Evolutionary conservation across 148 eudicot genomes (phyloP).

Genomic region (Pharnaceum exiguum): DNA sequence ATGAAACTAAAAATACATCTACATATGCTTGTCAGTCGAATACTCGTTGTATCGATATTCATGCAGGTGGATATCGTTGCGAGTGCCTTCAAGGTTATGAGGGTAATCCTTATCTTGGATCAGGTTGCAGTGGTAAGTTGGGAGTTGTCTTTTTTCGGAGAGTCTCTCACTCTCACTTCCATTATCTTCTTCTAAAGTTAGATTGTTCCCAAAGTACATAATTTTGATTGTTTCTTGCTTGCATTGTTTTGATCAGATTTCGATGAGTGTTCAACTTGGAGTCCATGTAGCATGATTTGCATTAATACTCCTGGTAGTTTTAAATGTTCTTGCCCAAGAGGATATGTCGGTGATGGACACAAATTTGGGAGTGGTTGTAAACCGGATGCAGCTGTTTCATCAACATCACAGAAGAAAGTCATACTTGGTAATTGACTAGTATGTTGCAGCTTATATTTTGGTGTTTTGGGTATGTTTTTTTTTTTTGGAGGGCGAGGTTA

Average conservation of each 20-base stretch:
- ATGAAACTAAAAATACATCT: slow-evolving; percentile 19
- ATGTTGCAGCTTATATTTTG: neutral
- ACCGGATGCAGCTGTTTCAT: neutral
- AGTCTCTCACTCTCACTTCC: neutral
- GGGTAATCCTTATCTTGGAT: slow-evolving; percentile 43
- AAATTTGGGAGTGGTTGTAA: slow-evolving; percentile 23
- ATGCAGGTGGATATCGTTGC: slow-evolving; percentile 36
- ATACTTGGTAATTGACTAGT: slow-evolving; percentile 20
- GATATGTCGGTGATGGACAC: slow-evolving; percentile 26
- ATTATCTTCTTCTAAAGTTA: neutral
- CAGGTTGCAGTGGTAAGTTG: slow-evolving; percentile 33
- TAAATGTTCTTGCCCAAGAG: slow-evolving; percentile 29
- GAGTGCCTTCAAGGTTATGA: slow-evolving; percentile 33
- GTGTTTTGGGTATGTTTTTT: neutral
- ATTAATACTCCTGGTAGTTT: slow-evolving; percentile 26
- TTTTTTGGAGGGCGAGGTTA: neutral
- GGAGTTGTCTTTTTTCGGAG: neutral
- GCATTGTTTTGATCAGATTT: slow-evolving; percentile 17
- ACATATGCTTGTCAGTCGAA: slow-evolving; percentile 32
- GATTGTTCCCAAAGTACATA: too few relatives aligned
- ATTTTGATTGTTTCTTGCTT: neutral
- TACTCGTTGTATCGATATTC: slow-evolving; percentile 25
- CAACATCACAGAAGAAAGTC: slow-evolving; percentile 9
- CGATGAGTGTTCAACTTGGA: slow-evolving; percentile 30
- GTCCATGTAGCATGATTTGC: slow-evolving; percentile 23